A percentile compares a stretch with the other conserved stretches of the same genome.
Evolutionary conservation across 306 rosid genomes (phyloP).

Genomic region (Glycine soja): DNA sequence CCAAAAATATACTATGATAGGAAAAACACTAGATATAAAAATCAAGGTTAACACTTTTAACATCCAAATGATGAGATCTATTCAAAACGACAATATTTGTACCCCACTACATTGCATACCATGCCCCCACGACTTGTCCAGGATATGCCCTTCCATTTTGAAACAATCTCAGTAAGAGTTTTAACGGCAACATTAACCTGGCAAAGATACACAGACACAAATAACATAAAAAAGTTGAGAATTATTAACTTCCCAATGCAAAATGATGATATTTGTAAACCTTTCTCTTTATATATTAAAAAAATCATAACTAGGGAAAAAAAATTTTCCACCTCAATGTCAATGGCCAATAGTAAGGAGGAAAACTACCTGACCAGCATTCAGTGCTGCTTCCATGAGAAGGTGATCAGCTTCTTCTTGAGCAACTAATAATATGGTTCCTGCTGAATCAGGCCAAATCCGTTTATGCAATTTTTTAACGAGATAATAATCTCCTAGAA

Average conservation of each 20-base stretch:
- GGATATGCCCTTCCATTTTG: constrained; percentile 72
- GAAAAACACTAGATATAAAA: constrained; percentile 7
- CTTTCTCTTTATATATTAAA: background rate
- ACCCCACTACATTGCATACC: constrained; percentile 56
- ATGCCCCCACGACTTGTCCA: constrained; percentile 92
- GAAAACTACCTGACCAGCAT: constrained; percentile 68
- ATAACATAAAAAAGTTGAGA: constrained; percentile 13
- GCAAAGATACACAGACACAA: constrained; percentile 27
- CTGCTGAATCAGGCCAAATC: constrained; percentile 76
- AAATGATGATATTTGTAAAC: no score
- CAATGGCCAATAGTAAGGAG: background rate
- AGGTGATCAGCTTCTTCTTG: constrained; percentile 90
- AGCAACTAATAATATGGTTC: constrained; percentile 61
- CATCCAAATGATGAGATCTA: constrained; percentile 15
- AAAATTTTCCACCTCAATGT: constrained; percentile 9
- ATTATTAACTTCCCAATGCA: background rate
- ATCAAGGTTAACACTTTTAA: constrained; percentile 17
- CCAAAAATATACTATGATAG: constrained; percentile 6
- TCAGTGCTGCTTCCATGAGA: constrained; percentile 85
- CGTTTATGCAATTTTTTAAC: constrained; percentile 67
- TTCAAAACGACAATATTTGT: constrained; percentile 15
- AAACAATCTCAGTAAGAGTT: constrained; percentile 55
- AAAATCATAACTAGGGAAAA: background rate
- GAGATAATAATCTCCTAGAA: constrained; percentile 69
- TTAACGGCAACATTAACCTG: constrained; percentile 69